Conservation (phyloP, 2,329 filamentous ascomycete species). For the Beauveria sp. region DNA sequence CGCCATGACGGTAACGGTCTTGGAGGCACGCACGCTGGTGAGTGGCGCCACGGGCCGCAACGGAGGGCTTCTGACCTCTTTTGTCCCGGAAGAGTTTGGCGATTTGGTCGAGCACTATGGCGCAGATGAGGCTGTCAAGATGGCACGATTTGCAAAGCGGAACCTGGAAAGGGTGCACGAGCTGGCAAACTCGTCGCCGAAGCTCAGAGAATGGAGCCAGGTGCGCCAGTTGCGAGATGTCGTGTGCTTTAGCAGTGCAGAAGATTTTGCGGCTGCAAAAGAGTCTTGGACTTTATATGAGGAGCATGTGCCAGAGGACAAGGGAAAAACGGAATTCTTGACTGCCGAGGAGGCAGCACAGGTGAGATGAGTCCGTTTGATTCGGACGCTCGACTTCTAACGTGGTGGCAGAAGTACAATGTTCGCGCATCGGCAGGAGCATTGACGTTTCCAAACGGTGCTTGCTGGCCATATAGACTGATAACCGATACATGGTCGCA, state of each 20-base stretch:
- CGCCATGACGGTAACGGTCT: conserved; percentile 14
- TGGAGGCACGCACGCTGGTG: conserved; percentile 22
- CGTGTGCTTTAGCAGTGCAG: conserved; percentile 13
- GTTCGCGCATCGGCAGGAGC: conserved; percentile 14
- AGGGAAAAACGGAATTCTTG: neutral
- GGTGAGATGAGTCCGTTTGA: neutral
- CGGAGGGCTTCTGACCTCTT: conserved; percentile 20
- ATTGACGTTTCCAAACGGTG: conserved; percentile 21
- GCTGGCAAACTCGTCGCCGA: conserved; percentile 14
- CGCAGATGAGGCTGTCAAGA: conserved; percentile 28
- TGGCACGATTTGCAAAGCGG: conserved; percentile 34
- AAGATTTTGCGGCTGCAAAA: conserved; percentile 15
- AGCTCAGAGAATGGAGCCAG: conserved; percentile 14
- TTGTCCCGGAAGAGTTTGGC: conserved; percentile 32
- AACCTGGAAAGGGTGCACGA: conserved; percentile 25
- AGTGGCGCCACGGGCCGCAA: conserved; percentile 26
- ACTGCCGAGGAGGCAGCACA: conserved; percentile 15
- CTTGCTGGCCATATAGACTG: conserved; percentile 33
- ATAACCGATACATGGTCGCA: conserved; percentile 26
- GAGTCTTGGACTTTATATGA: conserved; percentile 12
- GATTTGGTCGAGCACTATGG: conserved; percentile 23
- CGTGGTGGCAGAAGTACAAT: conserved; percentile 16
- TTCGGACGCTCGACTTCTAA: neutral
- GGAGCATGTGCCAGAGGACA: conserved; percentile 16
- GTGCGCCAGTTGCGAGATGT: conserved; percentile 12